A percentile compares a stretch with the other conserved stretches of the same genome.
Conservation (phyloP, 495 filamentous ascomycete species). For the Penicillium lividum region DNA sequence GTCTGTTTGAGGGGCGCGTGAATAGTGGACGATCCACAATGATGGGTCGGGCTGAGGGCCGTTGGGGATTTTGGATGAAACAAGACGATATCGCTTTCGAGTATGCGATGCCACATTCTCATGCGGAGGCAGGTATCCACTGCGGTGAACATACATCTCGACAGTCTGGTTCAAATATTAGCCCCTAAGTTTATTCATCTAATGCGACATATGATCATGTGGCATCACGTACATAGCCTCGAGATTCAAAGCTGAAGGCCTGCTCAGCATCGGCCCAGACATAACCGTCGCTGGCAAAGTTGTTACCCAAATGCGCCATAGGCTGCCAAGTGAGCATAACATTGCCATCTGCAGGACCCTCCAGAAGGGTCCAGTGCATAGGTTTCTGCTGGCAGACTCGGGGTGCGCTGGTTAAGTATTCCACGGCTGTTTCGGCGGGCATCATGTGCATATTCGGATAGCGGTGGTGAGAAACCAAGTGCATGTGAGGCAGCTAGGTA, state of each 20-base stretch:
- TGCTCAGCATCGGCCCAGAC: conserved; percentile 82
- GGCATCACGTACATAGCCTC: conserved; percentile 67
- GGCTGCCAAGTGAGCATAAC: conserved; percentile 89
- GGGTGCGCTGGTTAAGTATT: conserved; percentile 77
- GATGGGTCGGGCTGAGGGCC: conserved; percentile 71
- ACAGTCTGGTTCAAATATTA: conserved; percentile 49
- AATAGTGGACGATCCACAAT: conserved; percentile 94
- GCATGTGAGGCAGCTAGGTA: conserved; percentile 76
- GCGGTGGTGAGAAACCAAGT: conserved; percentile 74
- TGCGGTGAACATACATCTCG: conserved; percentile 81
- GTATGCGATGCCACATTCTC: conserved; percentile 71
- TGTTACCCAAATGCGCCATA: conserved; percentile 58
- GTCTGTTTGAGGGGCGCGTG: conserved; percentile 67
- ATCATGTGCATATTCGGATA: conserved; percentile 69
- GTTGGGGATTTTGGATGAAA: conserved; percentile 60
- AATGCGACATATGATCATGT: conserved; percentile 2
- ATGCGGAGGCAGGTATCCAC: conserved; percentile 68
- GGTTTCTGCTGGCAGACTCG: conserved; percentile 71
- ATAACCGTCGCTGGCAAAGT: conserved; percentile 87
- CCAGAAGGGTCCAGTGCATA: conserved; percentile 90
- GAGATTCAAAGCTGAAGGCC: conserved; percentile 65
- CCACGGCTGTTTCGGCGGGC: conserved; percentile 67
- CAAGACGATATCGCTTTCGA: conserved; percentile 81
- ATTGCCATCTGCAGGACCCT: conserved; percentile 75
- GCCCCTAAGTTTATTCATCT: not conserved